Evolutionary conservation across 352 stramenopile species (phyloP), one percentile per base, ranked within the genome.

Genomic region (Phytopythium helicoides): DNA sequence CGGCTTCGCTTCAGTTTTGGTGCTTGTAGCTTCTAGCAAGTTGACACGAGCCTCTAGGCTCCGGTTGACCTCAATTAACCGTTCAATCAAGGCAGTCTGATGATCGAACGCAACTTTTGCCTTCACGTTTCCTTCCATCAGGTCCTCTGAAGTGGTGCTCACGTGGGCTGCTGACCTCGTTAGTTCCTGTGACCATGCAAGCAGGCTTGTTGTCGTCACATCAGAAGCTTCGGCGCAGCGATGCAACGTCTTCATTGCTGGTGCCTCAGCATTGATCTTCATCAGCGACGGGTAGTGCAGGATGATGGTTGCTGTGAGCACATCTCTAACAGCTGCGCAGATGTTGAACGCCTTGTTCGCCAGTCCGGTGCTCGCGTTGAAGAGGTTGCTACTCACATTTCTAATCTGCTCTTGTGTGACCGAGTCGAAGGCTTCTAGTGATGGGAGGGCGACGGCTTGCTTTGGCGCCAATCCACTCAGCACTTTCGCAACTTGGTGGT

Each of bases 401-500:
- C 36, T 34, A 19, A 54, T 48, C 35, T 59, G 23, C 23, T 59
- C 35, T 41, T 49, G 42, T 42, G 52, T 48, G 7, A 12, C 26
- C 16, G 36, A 41, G 52, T 58, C 44, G 44, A 58, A 58, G 42
- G 12, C 18, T 34, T 53, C 52, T n/a, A 58, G 26, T 14, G 52
- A 52, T 23, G 41, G 33, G 1, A 58, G 44, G 6, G 22, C 3
- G 23, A 16, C 47, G n/a, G 44, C 35, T 52, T 58, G 42, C n/a
- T 58, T 58, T 19, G 48, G 21, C 18, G 34, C 37, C 50, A 47
- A 33, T 41, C 36, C 60, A 28, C 64, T 64, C 8, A 66, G n/a
- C 15, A 60, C 47, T 36, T 66, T 66, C 39, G 22, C 53, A 0
- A 59, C 60, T 49, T 56, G 28, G 14, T 62, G 46, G 18, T 64